Percentiles rank a stretch among this genome's conserved stretches.
These are phyloP conservation scores for Codiaeum variegatum DNA, from an alignment of 441 rosid species.

Conservation along the genomic window DNA sequence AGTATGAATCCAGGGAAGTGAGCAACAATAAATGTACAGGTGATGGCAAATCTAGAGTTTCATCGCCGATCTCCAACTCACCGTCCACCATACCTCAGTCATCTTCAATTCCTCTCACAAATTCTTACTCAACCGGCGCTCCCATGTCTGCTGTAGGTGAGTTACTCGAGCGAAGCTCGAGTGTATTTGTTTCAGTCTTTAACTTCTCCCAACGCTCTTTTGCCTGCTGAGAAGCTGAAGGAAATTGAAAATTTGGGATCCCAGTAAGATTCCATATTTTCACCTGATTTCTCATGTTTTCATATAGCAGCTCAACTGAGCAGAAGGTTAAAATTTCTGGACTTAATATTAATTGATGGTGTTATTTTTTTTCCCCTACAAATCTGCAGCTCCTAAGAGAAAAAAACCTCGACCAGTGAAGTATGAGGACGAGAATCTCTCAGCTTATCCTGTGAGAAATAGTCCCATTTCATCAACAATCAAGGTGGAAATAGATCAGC, in stretches of 20 bases:
- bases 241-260: constrained; percentile 14
- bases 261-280: background rate
- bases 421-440: constrained; percentile 71
- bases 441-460: constrained; percentile 38
- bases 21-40: constrained; percentile 28
- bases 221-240: background rate
- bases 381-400: constrained; percentile 80
- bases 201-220: background rate
- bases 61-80: constrained; percentile 80
- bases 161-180: constrained; percentile 16
- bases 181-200: background rate
- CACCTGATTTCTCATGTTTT: background rate
- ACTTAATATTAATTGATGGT: background rate
- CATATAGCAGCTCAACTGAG: constrained; percentile 4
- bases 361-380: background rate
- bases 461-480: constrained; percentile 40
- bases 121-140: constrained; percentile 51
- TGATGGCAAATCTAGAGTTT: constrained; percentile 81
- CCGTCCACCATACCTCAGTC: constrained; percentile 44
- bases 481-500: constrained; percentile 57
- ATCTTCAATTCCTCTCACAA: constrained; percentile 45
- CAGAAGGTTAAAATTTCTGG: background rate
- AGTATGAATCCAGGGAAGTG: constrained; percentile 36
- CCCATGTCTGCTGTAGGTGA: constrained; percentile 60
- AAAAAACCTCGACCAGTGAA: constrained; percentile 80